phyloP scores from a whole-genome alignment of 352 stramenopile genomes.

The Globisporangium irregulare region DNA sequence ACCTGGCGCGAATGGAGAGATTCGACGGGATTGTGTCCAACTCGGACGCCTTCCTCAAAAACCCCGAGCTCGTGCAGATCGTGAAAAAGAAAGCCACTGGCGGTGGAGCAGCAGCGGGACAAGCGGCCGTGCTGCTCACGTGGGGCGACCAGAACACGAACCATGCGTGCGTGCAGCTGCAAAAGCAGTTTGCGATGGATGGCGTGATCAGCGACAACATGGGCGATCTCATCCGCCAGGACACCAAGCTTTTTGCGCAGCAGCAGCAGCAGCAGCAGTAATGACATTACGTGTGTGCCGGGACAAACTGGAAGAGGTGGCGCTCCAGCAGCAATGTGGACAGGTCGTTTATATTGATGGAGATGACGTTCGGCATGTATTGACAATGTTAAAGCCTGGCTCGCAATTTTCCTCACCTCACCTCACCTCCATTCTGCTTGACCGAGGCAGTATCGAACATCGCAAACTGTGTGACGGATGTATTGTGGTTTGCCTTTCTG shows the following conservation, averaged over 20 bases:
- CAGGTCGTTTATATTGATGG: no score
- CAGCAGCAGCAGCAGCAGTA: neutral
- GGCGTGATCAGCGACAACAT: conserved; percentile 85
- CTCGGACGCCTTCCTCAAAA: conserved; percentile 61
- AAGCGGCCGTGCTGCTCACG: conserved; percentile 43
- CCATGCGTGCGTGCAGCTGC: conserved; percentile 59
- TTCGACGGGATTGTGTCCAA: conserved; percentile 74
- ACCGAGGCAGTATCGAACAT: no score
- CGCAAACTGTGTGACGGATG: no score
- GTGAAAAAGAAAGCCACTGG: conserved; percentile 39
- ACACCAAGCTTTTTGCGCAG: conserved; percentile 28
- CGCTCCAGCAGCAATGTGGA: no score
- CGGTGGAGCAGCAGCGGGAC: neutral
- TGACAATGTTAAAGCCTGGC: no score
- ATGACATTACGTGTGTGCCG: no score
- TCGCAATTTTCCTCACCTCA: no score
- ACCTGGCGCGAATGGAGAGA: conserved; percentile 61
- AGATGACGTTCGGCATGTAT: no score
- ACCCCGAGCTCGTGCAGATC: conserved; percentile 41
- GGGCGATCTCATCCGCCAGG: conserved; percentile 61
- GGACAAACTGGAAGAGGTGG: no score
- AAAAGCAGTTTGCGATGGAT: conserved; percentile 68
- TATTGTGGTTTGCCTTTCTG: no score
- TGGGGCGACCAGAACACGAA: conserved; percentile 84
- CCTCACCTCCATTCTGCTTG: no score